A percentile compares a stretch with the other conserved stretches of the same genome.
Evolutionary conservation across 306 rosid genomes (phyloP).

Genomic region (Abrus precatorius): DNA sequence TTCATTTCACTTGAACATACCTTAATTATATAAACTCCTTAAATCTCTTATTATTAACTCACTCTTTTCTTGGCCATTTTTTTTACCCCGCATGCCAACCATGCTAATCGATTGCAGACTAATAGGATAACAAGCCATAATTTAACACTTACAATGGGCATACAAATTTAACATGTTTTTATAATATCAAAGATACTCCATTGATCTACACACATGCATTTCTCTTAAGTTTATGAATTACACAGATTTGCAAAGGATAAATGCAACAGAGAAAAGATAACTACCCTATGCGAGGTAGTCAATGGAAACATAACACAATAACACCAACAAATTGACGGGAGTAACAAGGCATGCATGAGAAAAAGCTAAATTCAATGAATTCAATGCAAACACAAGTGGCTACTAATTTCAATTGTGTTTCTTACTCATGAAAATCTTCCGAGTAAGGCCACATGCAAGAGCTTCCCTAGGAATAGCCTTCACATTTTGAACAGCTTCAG

Average conservation of each 20-base stretch:
- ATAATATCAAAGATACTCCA: background rate
- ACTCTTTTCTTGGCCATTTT: background rate
- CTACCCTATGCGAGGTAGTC: background rate
- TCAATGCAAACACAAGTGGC: background rate
- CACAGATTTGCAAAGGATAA: background rate
- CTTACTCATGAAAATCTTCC: slow-evolving; percentile 24
- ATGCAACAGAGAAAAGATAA: background rate
- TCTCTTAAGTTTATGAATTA: background rate
- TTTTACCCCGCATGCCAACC: background rate
- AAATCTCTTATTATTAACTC: background rate
- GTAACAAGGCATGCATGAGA: background rate
- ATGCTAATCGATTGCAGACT: background rate
- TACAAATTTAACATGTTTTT: background rate
- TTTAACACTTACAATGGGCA: background rate
- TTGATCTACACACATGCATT: background rate
- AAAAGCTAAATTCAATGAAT: background rate
- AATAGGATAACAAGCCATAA: too few species aligned
- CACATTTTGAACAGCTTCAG: slow-evolving; percentile 54
- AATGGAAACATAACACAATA: background rate
- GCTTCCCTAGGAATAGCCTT: slow-evolving; percentile 53
- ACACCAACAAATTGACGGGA: background rate
- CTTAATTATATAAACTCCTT: background rate
- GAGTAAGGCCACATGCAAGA: slow-evolving; percentile 58
- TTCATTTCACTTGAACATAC: background rate
- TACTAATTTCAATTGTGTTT: slow-evolving; percentile 27